A percentile compares a stretch with the other conserved stretches of the same genome.
Evolutionary conservation across 176 grass and related monocot genomes (phyloP).

Genomic region (Elaeis guineensis): DNA sequence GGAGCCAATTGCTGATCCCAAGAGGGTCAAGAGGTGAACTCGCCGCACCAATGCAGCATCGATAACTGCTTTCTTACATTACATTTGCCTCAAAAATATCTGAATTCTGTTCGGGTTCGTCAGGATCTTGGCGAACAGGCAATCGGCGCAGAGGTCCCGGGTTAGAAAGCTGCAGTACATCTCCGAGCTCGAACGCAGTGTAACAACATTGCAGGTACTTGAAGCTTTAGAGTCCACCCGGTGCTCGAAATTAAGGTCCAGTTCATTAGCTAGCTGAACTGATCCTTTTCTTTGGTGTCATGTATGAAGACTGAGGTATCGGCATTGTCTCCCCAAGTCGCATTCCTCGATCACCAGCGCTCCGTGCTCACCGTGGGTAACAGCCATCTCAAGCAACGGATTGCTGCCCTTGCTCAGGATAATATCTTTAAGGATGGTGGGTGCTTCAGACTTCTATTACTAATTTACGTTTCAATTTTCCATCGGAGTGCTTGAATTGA

Average conservation of each 20-base stretch:
- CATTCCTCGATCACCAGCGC: slow-evolving; percentile 92
- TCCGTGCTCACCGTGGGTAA: slow-evolving; percentile 84
- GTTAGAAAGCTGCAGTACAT: slow-evolving; percentile 96
- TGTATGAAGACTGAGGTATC: slow-evolving; percentile 70
- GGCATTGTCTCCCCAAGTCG: slow-evolving; percentile 75
- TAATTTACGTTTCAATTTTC: background rate
- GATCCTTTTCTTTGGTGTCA: background rate
- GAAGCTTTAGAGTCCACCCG: background rate
- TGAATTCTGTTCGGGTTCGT: slow-evolving; percentile 9
- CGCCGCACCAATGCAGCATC: slow-evolving; percentile 5
- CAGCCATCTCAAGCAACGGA: slow-evolving; percentile 94
- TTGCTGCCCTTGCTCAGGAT: slow-evolving; percentile 84
- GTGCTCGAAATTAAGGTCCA: background rate
- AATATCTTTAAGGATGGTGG: slow-evolving; percentile 98
- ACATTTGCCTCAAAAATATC: background rate
- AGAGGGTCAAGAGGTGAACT: slow-evolving; percentile 77
- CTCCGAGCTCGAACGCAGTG: slow-evolving; percentile 93
- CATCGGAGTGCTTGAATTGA: background rate
- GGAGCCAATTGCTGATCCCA: slow-evolving; percentile 44
- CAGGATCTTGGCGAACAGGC: slow-evolving; percentile 94
- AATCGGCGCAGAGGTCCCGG: slow-evolving; percentile 91
- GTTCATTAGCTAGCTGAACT: background rate
- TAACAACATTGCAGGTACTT: slow-evolving; percentile 73
- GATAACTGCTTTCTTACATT: slow-evolving; percentile 4
- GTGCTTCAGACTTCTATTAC: background rate